Evolutionary conservation across 2,329 filamentous ascomycete genomes (phyloP).

Genomic region (Botrytis medusae): DNA sequence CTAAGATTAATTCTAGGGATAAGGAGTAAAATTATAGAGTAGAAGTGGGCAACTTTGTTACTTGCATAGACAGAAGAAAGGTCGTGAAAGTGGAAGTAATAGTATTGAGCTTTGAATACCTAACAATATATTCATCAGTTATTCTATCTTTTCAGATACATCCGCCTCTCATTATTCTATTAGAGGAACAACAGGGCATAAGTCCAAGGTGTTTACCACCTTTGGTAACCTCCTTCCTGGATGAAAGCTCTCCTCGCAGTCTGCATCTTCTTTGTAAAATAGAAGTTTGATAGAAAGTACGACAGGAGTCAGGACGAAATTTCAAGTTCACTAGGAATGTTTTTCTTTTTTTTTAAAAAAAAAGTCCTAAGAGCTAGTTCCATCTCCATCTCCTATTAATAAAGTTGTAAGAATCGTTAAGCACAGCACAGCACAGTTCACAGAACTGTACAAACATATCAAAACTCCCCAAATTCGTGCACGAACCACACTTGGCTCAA

Average conservation of each 20-base stretch:
- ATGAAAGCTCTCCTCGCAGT: neutral
- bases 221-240: neutral
- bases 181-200: too few relatives aligned
- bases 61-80: neutral
- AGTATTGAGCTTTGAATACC: neutral
- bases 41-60: neutral
- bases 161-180: neutral
- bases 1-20: rapidly evolving
- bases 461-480: too few relatives aligned
- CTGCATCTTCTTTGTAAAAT: neutral
- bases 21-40: neutral
- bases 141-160: neutral
- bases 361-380: neutral
- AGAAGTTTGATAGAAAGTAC: neutral
- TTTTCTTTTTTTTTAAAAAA: neutral
- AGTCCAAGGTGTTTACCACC: neutral
- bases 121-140: neutral
- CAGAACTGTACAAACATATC: too few relatives aligned
- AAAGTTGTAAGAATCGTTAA: neutral
- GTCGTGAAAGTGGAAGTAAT: neutral
- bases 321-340: rapidly evolving
- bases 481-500: neutral
- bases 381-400: neutral
- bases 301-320: neutral
- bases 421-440: neutral